These are phyloP conservation scores for Pulicaria dysenterica DNA, from an alignment of 129 eudicot species.

Conservation along the genomic window DNA sequence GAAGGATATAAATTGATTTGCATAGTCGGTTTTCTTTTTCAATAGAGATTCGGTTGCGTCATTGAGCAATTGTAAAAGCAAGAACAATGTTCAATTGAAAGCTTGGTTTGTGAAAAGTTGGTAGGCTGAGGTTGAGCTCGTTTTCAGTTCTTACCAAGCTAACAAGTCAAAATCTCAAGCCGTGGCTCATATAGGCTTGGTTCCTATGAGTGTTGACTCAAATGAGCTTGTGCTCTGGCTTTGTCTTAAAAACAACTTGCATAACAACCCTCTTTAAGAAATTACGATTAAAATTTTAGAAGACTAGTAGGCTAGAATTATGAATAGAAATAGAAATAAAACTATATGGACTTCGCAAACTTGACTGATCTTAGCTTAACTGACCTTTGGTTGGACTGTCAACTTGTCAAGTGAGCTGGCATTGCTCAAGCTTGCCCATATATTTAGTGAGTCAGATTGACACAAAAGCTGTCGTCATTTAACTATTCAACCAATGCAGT, in stretches of 20 bases:
- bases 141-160: neutral
- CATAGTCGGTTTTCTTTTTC: neutral
- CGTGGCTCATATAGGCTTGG: neutral
- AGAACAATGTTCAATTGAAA: neutral
- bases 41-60: neutral
- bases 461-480: neutral
- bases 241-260: no score
- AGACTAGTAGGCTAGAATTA: no score
- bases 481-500: constrained; percentile 9
- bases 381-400: constrained; percentile 7
- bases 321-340: no score
- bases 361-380: neutral
- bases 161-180: neutral
- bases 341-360: neutral
- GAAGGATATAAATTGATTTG: neutral
- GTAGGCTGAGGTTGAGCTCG: neutral
- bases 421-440: constrained; percentile 1
- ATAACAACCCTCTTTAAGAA: no score
- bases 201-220: neutral
- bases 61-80: neutral
- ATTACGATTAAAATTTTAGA: no score
- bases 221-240: no score
- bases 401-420: neutral
- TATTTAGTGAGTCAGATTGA: neutral
- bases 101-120: neutral